A percentile compares a stretch with the other conserved stretches of the same genome.
Evolutionary conservation across 345 rosid genomes (phyloP).

Genomic region (Eutrema heterophyllum): DNA sequence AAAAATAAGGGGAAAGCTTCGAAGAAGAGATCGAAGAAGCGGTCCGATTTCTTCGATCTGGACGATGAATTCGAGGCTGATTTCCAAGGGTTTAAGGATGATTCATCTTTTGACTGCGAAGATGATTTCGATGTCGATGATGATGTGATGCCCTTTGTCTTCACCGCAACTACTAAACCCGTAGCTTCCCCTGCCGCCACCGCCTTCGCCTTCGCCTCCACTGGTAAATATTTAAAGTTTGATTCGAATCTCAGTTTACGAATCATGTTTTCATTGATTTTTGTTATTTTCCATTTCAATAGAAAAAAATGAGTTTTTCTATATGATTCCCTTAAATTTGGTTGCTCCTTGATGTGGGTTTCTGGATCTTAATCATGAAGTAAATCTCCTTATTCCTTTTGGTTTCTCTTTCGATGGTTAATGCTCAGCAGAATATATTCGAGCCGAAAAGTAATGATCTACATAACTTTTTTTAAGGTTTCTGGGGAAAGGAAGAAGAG

Average conservation of each 20-base stretch:
- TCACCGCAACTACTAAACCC: constrained; percentile 37
- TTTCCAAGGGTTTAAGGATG: constrained; percentile 80
- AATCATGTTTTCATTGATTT: neutral
- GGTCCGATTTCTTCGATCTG: constrained; percentile 37
- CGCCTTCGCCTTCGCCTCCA: neutral
- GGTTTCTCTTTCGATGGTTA: neutral
- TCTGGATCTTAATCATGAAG: constrained; percentile 1
- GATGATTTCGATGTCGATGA: constrained; percentile 44
- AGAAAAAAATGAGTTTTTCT: neutral
- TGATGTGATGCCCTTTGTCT: constrained; percentile 52
- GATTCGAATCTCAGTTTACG: neutral
- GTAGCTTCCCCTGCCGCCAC: constrained; percentile 14
- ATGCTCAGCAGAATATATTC: neutral
- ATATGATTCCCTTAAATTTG: neutral
- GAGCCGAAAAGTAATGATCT: neutral
- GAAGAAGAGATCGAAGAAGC: constrained; percentile 34
- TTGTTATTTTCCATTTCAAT: neutral
- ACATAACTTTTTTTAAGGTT: constrained; percentile 9
- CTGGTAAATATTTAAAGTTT: constrained; percentile 2
- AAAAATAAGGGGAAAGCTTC: constrained; percentile 32
- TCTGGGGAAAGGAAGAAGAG: neutral
- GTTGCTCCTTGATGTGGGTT: neutral
- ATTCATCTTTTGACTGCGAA: constrained; percentile 43
- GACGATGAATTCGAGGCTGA: constrained; percentile 73
- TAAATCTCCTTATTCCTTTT: neutral